A percentile compares a stretch with the other conserved stretches of the same genome.
phyloP scores from a whole-genome alignment of 495 filamentous ascomycete genomes.

The Ascobolus immersus region DNA sequence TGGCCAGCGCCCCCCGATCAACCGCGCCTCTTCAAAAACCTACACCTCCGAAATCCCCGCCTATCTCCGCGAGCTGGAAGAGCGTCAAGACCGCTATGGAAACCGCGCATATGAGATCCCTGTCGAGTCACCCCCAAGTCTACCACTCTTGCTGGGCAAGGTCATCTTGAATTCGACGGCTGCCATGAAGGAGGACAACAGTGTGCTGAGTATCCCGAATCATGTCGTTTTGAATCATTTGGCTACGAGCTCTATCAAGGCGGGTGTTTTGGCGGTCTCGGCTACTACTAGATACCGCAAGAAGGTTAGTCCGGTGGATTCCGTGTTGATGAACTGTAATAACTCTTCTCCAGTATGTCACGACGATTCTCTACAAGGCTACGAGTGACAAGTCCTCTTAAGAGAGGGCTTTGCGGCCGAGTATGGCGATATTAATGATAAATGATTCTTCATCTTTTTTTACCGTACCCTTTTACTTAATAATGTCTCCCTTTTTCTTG shows the following conservation, averaged over 20 bases:
- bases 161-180: constrained; percentile 77
- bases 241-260: constrained; percentile 96
- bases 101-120: constrained; percentile 54
- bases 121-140: constrained; percentile 52
- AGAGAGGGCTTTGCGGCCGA: too few species aligned
- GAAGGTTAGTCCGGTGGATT: constrained; percentile 35
- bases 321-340: constrained; percentile 10
- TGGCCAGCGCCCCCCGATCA: too few species aligned
- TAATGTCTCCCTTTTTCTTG: too few species aligned
- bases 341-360: constrained; percentile 48
- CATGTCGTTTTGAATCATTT: constrained; percentile 92
- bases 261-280: constrained; percentile 82
- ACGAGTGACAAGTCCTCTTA: too few species aligned
- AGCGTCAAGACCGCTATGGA: constrained; percentile 44
- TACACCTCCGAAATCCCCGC: constrained; percentile 48
- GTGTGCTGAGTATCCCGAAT: constrained; percentile 84
- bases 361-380: constrained; percentile 91
- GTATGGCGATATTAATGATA: too few species aligned
- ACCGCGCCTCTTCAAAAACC: too few species aligned
- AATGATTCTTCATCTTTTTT: too few species aligned
- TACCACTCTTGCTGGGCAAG: constrained; percentile 80
- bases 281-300: constrained; percentile 88
- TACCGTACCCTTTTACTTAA: too few species aligned
- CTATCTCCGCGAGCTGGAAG: constrained; percentile 66
- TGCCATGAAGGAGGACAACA: constrained; percentile 80